Evolutionary conservation across 2,329 filamentous ascomycete species (phyloP), one percentile per base, ranked within the genome.

Genomic region (Orbilia ellipsospora): DNA sequence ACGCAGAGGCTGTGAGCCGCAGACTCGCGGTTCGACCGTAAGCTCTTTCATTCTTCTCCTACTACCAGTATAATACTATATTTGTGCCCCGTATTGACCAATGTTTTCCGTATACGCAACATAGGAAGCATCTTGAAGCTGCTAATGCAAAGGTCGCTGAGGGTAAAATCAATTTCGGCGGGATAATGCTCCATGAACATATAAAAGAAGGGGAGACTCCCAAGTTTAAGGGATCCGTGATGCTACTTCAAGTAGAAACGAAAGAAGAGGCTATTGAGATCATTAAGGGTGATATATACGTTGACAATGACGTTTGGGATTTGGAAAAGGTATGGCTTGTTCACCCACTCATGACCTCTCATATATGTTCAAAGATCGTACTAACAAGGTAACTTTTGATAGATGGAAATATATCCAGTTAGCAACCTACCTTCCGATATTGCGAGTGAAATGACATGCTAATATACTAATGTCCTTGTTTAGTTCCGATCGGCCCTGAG

Each of bases 251-350:
- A 15, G 52, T 65, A 3, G 64, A 68, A 12, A 76, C 72, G 1
- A 65, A 57, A 26, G 64, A 76, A 23, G 72, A 76, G 20, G 65
- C 69, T 0, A 13, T 65, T 31, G 60, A 76, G n/a, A 69, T 76
- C 8, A 65, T 76, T 36, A 76, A 76, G 23, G 26, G 61, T 10
- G 72, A 76, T 26, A 62, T 60, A 18, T 76, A 76, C 23, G 56
- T 70, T 31, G 64, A 64, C 36, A 76, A 76, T 42, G 60, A 76
- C 26, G 72, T 76, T 23, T 76, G 72, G 72, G 72, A 76, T 56
- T 42, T 69, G 54, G 72, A 76, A 3, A 76, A 76, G 55, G 72
- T 76, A 36, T 13, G 8, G 51, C 16, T 45, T 20, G 31, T 31
- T 59, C 16, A 13, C 16, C 13, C 8, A 48, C 16, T 18, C 44